phyloP scores from a whole-genome alignment of 257 asterid species.

The Verbena officinalis region DNA sequence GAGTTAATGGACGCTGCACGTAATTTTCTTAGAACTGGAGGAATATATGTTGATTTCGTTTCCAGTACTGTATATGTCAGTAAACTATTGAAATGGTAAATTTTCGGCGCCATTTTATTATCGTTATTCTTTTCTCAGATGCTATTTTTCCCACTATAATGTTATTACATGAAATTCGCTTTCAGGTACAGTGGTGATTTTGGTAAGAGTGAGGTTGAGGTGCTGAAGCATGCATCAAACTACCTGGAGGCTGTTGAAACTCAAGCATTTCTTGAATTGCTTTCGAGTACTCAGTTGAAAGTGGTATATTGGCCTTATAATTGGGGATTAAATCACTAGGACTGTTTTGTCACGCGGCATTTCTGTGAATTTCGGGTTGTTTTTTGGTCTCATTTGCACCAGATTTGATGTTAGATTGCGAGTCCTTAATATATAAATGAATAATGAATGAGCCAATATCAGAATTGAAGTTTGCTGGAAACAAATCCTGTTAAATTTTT shows the following conservation, averaged over 20 bases:
- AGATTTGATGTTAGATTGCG: too few species aligned
- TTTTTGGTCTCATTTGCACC: too few species aligned
- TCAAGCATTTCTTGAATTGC: slow-evolving; percentile 68
- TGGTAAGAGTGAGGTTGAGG: slow-evolving; percentile 81
- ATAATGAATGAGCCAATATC: too few species aligned
- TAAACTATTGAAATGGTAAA: slow-evolving; percentile 70
- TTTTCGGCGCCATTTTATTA: background rate
- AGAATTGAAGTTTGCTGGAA: too few species aligned
- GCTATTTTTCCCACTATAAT: background rate
- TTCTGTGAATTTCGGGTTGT: too few species aligned
- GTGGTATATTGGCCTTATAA: slow-evolving; percentile 66
- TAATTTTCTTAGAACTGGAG: slow-evolving; percentile 61
- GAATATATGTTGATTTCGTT: slow-evolving; percentile 55
- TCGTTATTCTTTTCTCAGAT: background rate
- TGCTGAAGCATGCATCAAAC: slow-evolving; percentile 80
- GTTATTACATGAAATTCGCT: background rate
- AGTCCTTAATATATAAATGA: too few species aligned
- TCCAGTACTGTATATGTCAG: slow-evolving; percentile 60
- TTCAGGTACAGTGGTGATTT: slow-evolving; percentile 81
- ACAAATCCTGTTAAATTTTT: too few species aligned
- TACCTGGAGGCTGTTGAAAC: slow-evolving; percentile 59
- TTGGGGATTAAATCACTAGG: slow-evolving; percentile 78
- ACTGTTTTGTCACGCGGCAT: too few species aligned
- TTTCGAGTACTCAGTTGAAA: slow-evolving; percentile 60
- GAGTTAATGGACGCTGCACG: slow-evolving; percentile 73